Percentiles rank a stretch among this genome's conserved stretches.
Conservation (phyloP, 2,329 filamentous ascomycete species). For the Botrytis paeoniae region DNA sequence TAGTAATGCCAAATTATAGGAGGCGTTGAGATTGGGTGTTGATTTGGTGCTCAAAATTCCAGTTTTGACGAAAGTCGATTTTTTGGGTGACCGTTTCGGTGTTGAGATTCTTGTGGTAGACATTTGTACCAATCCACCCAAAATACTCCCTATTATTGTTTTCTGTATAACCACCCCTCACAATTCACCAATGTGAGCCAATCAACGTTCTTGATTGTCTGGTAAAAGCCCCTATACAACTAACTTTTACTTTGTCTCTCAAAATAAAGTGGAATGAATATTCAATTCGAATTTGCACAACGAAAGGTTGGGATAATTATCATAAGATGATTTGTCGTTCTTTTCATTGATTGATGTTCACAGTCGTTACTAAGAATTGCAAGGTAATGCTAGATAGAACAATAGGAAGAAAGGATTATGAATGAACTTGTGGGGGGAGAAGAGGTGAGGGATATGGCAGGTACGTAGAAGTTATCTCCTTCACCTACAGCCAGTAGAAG, state of each 20-base stretch:
- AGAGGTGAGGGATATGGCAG: not conserved
- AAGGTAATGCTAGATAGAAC: not conserved
- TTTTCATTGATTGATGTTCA: not conserved
- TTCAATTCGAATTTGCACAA: not conserved
- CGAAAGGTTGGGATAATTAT: not conserved
- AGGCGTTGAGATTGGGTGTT: slow-evolving; percentile 54
- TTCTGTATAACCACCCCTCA: slow-evolving; percentile 1
- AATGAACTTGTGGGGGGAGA: not conserved
- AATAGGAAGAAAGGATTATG: not conserved
- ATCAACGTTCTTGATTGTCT: slow-evolving; percentile 9
- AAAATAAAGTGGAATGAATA: not conserved
- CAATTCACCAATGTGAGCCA: slow-evolving; percentile 7
- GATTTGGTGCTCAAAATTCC: slow-evolving; percentile 46
- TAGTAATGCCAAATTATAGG: slow-evolving; percentile 26
- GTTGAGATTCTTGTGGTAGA: slow-evolving; percentile 8
- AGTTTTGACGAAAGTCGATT: slow-evolving; percentile 10
- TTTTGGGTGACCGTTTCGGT: slow-evolving; percentile 15
- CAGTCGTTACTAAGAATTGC: not conserved
- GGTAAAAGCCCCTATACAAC: not conserved
- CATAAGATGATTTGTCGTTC: not conserved
- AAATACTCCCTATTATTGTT: not conserved
- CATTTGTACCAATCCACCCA: slow-evolving; percentile 7
- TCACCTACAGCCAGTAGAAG: not conserved
- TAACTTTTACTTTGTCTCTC: not conserved
- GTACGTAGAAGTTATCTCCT: not conserved